Evolutionary conservation across 495 filamentous ascomycete genomes (phyloP).

Genomic region (Aspergillus indologenus): DNA sequence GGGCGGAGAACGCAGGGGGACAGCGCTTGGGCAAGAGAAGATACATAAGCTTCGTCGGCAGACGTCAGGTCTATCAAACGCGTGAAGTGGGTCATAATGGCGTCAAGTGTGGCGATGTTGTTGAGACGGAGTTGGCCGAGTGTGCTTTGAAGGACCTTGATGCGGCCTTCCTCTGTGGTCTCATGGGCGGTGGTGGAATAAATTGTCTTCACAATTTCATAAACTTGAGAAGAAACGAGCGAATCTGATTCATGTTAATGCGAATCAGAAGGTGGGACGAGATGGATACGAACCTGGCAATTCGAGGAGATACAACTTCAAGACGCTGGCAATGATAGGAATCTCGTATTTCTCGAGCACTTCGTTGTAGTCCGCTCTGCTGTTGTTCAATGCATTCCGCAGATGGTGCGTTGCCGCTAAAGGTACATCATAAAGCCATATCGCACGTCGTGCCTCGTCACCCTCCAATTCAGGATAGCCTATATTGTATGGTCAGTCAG

Average conservation of each 20-base stretch:
- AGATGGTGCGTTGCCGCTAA: constrained; percentile 82
- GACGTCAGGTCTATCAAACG: constrained; percentile 95
- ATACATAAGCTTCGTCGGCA: constrained; percentile 82
- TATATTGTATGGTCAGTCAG: constrained; percentile 27
- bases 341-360: constrained; percentile 83
- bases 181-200: constrained; percentile 76
- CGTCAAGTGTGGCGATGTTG: constrained; percentile 97
- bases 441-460: constrained; percentile 85
- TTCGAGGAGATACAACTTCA: constrained; percentile 96
- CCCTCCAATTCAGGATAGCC: constrained; percentile 97
- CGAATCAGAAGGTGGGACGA: neutral
- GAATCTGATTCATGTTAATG: constrained; percentile 60
- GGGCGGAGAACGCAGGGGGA: constrained; percentile 88
- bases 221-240: constrained; percentile 95
- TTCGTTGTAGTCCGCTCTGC: constrained; percentile 74
- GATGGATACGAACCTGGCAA: constrained; percentile 69
- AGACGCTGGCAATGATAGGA: constrained; percentile 84
- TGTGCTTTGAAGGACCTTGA: constrained; percentile 92
- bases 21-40: constrained; percentile 71
- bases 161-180: constrained; percentile 65
- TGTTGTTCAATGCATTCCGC: constrained; percentile 78
- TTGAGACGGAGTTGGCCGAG: constrained; percentile 91
- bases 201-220: constrained; percentile 97
- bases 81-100: constrained; percentile 96
- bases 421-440: constrained; percentile 93